Percentiles rank a stretch among this genome's conserved stretches.
phyloP scores from a whole-genome alignment of 345 rosid species.

The Diplotaxis tenuifolia region DNA sequence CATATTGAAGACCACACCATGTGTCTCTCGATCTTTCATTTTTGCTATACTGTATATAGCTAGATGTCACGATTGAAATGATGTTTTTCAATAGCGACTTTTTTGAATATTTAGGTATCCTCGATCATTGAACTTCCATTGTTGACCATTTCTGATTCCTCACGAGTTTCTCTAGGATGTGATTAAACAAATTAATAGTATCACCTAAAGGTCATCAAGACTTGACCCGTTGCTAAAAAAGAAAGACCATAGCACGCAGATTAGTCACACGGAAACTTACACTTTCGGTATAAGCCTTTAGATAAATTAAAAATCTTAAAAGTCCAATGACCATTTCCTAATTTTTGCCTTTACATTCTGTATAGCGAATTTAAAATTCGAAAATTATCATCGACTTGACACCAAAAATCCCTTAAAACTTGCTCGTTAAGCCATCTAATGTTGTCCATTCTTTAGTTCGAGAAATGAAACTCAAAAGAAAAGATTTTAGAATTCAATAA shows the following conservation, averaged over 20 bases:
- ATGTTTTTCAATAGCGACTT: not conserved
- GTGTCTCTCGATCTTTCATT: constrained; percentile 6
- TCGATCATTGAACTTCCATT: constrained; percentile 10
- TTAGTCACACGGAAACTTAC: no score
- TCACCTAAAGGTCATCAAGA: not conserved
- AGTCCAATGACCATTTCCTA: not conserved
- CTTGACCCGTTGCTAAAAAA: not conserved
- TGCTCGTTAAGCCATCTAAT: not conserved
- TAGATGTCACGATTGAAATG: constrained; percentile 22
- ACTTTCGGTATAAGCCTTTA: not conserved
- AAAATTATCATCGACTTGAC: not conserved
- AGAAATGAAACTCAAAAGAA: constrained; percentile 3
- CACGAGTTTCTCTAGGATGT: not conserved
- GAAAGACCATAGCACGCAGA: not conserved
- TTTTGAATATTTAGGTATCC: constrained; percentile 10
- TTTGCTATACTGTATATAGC: constrained; percentile 9
- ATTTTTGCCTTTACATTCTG: not conserved
- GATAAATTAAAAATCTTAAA: not conserved
- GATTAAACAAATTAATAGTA: not conserved
- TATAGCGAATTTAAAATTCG: not conserved
- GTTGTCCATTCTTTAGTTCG: not conserved
- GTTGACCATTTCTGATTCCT: constrained; percentile 23
- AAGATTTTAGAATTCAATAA: constrained; percentile 1
- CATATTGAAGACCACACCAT: constrained; percentile 19
- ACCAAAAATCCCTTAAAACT: constrained; percentile 18